A percentile compares a stretch with the other conserved stretches of the same genome.
phyloP scores from a whole-genome alignment of 2,329 filamentous ascomycete species.

The Bipolaris gigantea region DNA sequence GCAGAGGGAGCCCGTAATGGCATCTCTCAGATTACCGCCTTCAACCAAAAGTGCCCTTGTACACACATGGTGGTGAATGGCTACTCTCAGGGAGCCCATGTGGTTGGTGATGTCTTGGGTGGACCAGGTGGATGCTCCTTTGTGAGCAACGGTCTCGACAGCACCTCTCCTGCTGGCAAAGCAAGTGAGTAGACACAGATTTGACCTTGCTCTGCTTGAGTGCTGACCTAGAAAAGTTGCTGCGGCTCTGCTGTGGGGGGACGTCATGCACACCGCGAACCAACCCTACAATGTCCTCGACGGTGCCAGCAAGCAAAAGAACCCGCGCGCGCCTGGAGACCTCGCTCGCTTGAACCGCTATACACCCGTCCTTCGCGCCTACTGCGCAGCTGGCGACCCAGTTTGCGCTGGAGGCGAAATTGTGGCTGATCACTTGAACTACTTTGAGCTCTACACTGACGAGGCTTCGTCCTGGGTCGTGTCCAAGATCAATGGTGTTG shows the following conservation, averaged over 20 bases:
- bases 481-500: slow-evolving; percentile 16
- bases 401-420: slow-evolving; percentile 66
- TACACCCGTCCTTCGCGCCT: slow-evolving; percentile 60
- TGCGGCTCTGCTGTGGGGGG: slow-evolving; percentile 29
- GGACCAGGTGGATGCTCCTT: slow-evolving; percentile 41
- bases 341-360: slow-evolving; percentile 27
- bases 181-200: slow-evolving; percentile 17
- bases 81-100: slow-evolving; percentile 63
- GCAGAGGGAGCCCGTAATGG: slow-evolving; percentile 25
- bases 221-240: slow-evolving; percentile 5
- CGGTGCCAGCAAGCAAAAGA: slow-evolving; percentile 18
- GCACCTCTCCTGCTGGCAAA: slow-evolving; percentile 22
- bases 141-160: slow-evolving; percentile 20
- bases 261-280: slow-evolving; percentile 26
- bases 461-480: slow-evolving; percentile 25
- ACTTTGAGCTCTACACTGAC: slow-evolving; percentile 47
- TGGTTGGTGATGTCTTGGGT: slow-evolving; percentile 61
- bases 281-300: slow-evolving; percentile 29
- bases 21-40: slow-evolving; percentile 53
- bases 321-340: slow-evolving; percentile 13
- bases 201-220: background rate
- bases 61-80: slow-evolving; percentile 61
- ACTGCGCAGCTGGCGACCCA: slow-evolving; percentile 63
- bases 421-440: slow-evolving; percentile 61
- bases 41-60: slow-evolving; percentile 57